phyloP scores from a whole-genome alignment of 805 yeast genomes.

The Kodamaea sagamina region DNA sequence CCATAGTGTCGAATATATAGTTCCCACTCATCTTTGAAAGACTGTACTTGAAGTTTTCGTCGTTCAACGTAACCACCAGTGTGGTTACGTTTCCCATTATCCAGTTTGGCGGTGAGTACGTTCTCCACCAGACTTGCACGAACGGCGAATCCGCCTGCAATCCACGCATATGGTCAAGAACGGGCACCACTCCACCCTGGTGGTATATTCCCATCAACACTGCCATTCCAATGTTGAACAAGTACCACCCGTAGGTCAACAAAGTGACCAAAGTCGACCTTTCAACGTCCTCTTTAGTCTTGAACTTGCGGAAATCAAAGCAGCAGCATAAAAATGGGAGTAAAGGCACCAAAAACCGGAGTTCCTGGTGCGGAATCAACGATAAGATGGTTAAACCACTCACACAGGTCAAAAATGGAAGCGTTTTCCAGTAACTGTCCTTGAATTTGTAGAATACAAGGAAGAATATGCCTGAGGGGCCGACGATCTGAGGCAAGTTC shows the following conservation, averaged over 20 bases:
- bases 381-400: slow-evolving; percentile 70
- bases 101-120: slow-evolving; percentile 94
- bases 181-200: slow-evolving; percentile 87
- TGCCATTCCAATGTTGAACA: slow-evolving; percentile 62
- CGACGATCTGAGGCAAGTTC: slow-evolving; percentile 79
- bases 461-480: slow-evolving; percentile 64
- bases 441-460: slow-evolving; percentile 36
- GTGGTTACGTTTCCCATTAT: slow-evolving; percentile 43
- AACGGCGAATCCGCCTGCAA: slow-evolving; percentile 9
- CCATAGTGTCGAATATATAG: slow-evolving; percentile 50
- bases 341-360: slow-evolving; percentile 80
- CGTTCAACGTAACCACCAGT: slow-evolving; percentile 16
- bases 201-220: slow-evolving; percentile 78
- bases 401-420: slow-evolving; percentile 59
- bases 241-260: slow-evolving; percentile 51
- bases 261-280: slow-evolving; percentile 19
- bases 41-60: slow-evolving; percentile 13
- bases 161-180: slow-evolving; percentile 45
- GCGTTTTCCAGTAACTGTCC: slow-evolving; percentile 44
- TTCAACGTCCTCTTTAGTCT: slow-evolving; percentile 5
- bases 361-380: slow-evolving; percentile 85
- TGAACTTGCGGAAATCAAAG: slow-evolving; percentile 44
- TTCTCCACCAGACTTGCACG: slow-evolving; percentile 84
- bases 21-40: slow-evolving; percentile 15
- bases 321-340: slow-evolving; percentile 70